phyloP scores from a whole-genome alignment of 2,329 filamentous ascomycete genomes.

The Fusarium zealandicum region DNA sequence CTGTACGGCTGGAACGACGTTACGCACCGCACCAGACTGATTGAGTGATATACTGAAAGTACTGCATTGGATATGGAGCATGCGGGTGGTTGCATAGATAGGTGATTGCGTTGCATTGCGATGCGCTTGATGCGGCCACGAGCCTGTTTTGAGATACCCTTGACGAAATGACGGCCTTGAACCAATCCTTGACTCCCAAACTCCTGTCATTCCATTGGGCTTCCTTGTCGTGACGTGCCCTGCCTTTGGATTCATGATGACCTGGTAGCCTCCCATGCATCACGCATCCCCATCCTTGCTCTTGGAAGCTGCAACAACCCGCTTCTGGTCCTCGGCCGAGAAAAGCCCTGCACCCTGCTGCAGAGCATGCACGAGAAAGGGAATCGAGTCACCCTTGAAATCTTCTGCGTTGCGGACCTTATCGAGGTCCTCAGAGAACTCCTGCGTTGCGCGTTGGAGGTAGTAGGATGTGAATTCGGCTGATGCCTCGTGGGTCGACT shows the following conservation, averaged over 20 bases:
- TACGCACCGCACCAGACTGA: conserved; percentile 2
- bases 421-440: conserved; percentile 78
- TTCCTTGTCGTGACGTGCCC: no score
- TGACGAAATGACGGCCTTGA: conserved; percentile 25
- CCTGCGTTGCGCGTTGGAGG: conserved; percentile 71
- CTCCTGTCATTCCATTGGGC: not conserved
- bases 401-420: conserved; percentile 72
- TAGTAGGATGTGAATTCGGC: conserved; percentile 69
- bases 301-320: conserved; percentile 32
- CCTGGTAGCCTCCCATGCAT: not conserved
- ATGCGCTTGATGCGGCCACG: conserved; percentile 11
- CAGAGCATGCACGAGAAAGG: conserved; percentile 71
- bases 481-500: conserved; percentile 24
- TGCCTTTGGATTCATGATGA: not conserved
- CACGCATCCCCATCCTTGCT: conserved; percentile 23
- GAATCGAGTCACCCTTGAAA: conserved; percentile 70
- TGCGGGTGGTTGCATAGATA: conserved; percentile 3
- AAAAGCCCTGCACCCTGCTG: conserved; percentile 73
- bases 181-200: not conserved
- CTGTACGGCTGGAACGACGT: conserved; percentile 57
- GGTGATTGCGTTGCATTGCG: conserved; percentile 8
- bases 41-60: not conserved
- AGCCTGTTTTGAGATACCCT: conserved; percentile 40
- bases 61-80: not conserved
- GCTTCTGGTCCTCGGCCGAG: conserved; percentile 50